Conservation (phyloP, 495 filamentous ascomycete genomes). For the Daldinia concentrica region DNA sequence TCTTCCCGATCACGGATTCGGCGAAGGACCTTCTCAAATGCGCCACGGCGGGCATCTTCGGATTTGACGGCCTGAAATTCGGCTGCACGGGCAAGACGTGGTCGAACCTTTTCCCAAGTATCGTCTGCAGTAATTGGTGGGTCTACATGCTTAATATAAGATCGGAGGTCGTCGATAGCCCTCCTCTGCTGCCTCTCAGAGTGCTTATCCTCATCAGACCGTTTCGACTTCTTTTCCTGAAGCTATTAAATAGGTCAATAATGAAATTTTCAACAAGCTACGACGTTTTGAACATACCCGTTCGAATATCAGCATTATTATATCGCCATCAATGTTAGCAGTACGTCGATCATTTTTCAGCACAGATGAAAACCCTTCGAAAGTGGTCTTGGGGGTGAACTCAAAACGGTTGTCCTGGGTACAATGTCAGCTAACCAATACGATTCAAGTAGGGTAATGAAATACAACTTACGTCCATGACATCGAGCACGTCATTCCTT, state of each 20-base stretch:
- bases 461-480: constrained; percentile 76
- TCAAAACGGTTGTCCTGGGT: constrained; percentile 87
- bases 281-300: constrained; percentile 54
- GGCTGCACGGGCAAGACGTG: constrained; percentile 77
- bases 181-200: constrained; percentile 87
- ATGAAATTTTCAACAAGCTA: not conserved
- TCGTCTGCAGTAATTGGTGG: constrained; percentile 81
- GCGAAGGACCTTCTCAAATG: constrained; percentile 92
- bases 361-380: constrained; percentile 82
- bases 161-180: constrained; percentile 84
- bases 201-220: constrained; percentile 85
- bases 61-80: constrained; percentile 84
- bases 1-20: constrained; percentile 92
- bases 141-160: constrained; percentile 87
- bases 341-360: constrained; percentile 86
- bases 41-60: constrained; percentile 81
- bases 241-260: constrained; percentile 60
- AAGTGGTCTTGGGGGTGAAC: constrained; percentile 82
- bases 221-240: constrained; percentile 72
- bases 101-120: constrained; percentile 85
- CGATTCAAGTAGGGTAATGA: not conserved
- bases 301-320: constrained; percentile 80
- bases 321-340: constrained; percentile 80
- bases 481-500: constrained; percentile 87
- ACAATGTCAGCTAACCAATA: constrained; percentile 10